Evolutionary conservation across 108 stramenopile genomes (phyloP).

Genomic region (Fragilaria crotonensis): DNA sequence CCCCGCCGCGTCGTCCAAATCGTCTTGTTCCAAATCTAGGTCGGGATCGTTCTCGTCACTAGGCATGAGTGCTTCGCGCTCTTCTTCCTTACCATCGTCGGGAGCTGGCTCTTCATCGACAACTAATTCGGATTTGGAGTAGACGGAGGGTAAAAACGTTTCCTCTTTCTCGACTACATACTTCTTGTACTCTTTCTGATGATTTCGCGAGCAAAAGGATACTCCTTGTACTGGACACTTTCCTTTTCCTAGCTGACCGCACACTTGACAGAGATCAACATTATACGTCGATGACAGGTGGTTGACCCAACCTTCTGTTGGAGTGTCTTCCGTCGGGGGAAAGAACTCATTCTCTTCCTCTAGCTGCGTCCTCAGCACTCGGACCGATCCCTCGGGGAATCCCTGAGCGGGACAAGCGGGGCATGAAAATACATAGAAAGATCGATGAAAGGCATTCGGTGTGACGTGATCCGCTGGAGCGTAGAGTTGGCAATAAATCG

Average conservation of each 20-base stretch:
- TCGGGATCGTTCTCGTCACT: constrained; percentile 42
- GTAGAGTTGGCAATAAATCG: constrained; percentile 65
- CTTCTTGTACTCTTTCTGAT: constrained; percentile 68
- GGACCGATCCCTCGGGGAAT: constrained; percentile 24
- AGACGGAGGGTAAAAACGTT: constrained; percentile 58
- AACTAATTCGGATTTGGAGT: constrained; percentile 59
- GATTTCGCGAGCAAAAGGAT: constrained; percentile 58
- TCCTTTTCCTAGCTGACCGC: constrained; percentile 51
- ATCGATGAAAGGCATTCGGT: constrained; percentile 63
- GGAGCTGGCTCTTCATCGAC: constrained; percentile 73
- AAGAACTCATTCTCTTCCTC: constrained; percentile 66
- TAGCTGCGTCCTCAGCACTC: constrained; percentile 64
- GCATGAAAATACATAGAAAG: constrained; percentile 77
- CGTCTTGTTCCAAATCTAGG: constrained; percentile 64
- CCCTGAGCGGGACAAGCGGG: constrained; percentile 36
- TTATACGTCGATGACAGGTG: constrained; percentile 48
- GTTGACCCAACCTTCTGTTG: constrained; percentile 32
- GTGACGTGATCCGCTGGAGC: constrained; percentile 61
- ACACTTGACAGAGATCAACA: constrained; percentile 58
- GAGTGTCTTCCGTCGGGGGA: constrained; percentile 26
- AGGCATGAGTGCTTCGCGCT: constrained; percentile 7
- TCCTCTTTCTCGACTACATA: constrained; percentile 14
- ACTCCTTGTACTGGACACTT: constrained; percentile 58
- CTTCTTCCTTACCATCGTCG: constrained; percentile 11
- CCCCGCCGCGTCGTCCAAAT: constrained; percentile 64